Conservation (phyloP, 345 rosid genomes). For the Eucalyptus pauciflora region DNA sequence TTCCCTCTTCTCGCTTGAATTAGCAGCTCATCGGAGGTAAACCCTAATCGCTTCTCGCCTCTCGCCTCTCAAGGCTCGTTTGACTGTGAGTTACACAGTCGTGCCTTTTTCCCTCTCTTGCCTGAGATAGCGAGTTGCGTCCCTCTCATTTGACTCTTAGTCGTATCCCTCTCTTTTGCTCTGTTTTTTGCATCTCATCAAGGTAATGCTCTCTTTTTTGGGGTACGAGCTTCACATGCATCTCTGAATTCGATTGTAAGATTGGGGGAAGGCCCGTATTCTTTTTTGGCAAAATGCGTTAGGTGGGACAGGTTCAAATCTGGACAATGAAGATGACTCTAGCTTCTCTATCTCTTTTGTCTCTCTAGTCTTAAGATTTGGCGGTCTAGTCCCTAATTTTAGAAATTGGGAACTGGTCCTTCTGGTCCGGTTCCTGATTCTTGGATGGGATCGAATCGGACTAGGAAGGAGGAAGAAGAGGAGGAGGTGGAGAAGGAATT, state of each 20-base stretch:
- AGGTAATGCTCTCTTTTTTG: too few relatives aligned
- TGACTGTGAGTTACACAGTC: background rate
- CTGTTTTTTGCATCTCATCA: too few relatives aligned
- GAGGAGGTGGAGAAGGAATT: background rate
- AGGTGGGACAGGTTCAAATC: background rate
- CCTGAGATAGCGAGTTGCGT: background rate
- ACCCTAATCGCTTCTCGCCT: background rate
- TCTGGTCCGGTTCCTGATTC: background rate
- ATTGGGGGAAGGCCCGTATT: background rate
- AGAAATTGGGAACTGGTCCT: background rate
- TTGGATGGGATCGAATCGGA: background rate
- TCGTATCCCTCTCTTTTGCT: too few relatives aligned
- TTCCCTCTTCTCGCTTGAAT: background rate
- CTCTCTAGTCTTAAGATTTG: background rate
- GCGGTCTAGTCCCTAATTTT: too few relatives aligned
- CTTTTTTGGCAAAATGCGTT: background rate
- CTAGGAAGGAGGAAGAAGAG: background rate
- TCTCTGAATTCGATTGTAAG: too few relatives aligned
- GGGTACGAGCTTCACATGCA: too few relatives aligned
- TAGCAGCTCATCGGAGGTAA: background rate
- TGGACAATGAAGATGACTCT: background rate
- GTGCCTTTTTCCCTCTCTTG: background rate
- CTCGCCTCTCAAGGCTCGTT: background rate
- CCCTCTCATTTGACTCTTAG: background rate
- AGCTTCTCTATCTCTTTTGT: background rate